A percentile compares a stretch with the other conserved stretches of the same genome.
Conservation (phyloP, 495 filamentous ascomycete species). For the Aspergillus egyptiacus region DNA sequence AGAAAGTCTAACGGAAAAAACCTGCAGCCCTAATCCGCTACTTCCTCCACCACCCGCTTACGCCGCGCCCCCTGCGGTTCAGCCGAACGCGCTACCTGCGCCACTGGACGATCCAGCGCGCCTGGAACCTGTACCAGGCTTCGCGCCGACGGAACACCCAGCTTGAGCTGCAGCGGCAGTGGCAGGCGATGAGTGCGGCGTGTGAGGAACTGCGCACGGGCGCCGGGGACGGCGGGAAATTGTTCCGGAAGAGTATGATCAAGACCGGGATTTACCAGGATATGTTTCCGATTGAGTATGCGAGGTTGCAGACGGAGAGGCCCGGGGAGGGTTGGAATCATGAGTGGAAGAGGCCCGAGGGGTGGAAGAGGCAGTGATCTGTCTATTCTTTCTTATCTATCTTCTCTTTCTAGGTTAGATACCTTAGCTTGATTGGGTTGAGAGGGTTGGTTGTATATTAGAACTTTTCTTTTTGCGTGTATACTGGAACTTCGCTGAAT, state of each 20-base stretch:
- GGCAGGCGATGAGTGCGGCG: conserved; percentile 70
- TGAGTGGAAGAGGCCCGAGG: conserved; percentile 41
- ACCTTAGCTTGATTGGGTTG: too few species aligned
- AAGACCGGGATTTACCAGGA: conserved; percentile 69
- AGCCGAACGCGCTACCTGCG: conserved; percentile 81
- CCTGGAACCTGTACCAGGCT: conserved; percentile 70
- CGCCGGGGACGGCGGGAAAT: conserved; percentile 64
- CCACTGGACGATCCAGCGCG: conserved; percentile 99
- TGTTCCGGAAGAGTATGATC: conserved; percentile 79
- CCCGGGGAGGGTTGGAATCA: conserved; percentile 78
- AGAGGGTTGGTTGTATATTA: conserved; percentile 9
- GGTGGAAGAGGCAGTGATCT: conserved; percentile 13
- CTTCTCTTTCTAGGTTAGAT: too few species aligned
- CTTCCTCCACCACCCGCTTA: conserved; percentile 57
- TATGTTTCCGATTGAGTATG: conserved; percentile 81
- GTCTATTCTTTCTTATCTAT: too few species aligned
- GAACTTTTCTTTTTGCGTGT: background rate
- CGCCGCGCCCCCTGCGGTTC: conserved; percentile 76
- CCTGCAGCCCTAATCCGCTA: conserved; percentile 53
- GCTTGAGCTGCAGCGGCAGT: conserved; percentile 62
- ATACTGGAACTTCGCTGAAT: background rate
- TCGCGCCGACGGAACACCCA: conserved; percentile 55
- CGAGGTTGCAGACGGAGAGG: conserved; percentile 71
- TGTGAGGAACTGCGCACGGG: conserved; percentile 75
- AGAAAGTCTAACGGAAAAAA: too few species aligned